Percentiles rank a stretch among this genome's conserved stretches.
These are phyloP conservation scores for Cladosporium velox DNA, from an alignment of 2,329 filamentous ascomycete genomes.

Conservation along the genomic window DNA sequence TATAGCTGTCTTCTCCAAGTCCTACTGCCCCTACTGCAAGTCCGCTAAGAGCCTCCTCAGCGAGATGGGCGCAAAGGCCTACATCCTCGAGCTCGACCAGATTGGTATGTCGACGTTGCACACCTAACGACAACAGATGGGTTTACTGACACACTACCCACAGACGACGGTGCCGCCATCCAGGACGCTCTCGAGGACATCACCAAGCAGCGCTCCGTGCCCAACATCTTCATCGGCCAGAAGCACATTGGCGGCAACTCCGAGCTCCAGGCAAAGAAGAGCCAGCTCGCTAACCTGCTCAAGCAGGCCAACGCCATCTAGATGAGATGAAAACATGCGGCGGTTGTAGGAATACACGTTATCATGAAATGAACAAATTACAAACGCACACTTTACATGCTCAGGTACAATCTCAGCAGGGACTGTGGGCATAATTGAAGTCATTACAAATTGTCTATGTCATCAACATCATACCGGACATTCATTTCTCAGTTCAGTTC, in stretches of 20 bases:
- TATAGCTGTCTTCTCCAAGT: slow-evolving; percentile 91
- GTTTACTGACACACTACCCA: background rate
- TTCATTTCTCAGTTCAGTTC: background rate
- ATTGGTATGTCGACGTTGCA: slow-evolving; percentile 60
- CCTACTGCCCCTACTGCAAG: slow-evolving; percentile 91
- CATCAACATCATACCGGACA: background rate
- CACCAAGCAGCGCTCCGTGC: slow-evolving; percentile 82
- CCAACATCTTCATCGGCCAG: slow-evolving; percentile 90
- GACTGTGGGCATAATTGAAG: background rate
- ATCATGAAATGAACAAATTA: background rate
- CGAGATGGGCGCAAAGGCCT: slow-evolving; percentile 70
- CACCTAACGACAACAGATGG: background rate
- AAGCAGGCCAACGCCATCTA: slow-evolving; percentile 65
- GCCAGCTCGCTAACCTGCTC: slow-evolving; percentile 65
- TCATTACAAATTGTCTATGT: background rate
- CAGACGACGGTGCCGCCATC: slow-evolving; percentile 79
- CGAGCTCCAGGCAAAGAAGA: slow-evolving; percentile 70
- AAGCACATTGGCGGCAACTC: slow-evolving; percentile 97
- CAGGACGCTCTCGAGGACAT: slow-evolving; percentile 82
- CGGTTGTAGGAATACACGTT: background rate
- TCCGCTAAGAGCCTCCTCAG: slow-evolving; percentile 75
- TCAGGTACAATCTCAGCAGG: background rate
- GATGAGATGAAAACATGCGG: slow-evolving; percentile 25
- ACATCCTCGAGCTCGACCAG: slow-evolving; percentile 80
- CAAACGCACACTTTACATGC: background rate